Base-by-base conservation (phyloP, 176 grass and related monocot genomes). In the Stipa capillata region DNA sequence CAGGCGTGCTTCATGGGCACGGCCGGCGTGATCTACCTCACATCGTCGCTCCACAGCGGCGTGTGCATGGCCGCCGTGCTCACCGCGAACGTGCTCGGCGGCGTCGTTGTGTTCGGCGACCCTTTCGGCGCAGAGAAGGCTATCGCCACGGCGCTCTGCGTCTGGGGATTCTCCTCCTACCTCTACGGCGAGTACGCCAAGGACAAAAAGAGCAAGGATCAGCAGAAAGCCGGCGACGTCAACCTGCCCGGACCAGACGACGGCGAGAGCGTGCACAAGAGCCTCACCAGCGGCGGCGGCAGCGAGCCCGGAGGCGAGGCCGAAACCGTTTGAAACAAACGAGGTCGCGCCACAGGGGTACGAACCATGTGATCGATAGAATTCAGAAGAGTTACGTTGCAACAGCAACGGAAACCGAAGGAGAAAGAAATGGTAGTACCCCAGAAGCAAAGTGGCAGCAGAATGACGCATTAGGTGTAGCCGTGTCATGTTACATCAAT, bases 1-100 rank as follows among this genome's bases (percentile, higher is more conserved):
- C 96, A 98, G 85, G 74, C 93, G 18, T 93, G 92, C 56, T 98
- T 98, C 84, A 98, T 98, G 96, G 92, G 92, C 71, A 98, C 92
- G 11, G 92, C 92, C 0, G 91, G 94, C 16, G 73, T 97, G 34
- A 87, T 97, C 39, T 97, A 90, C 74, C 74, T 97, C 13, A 90
- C 79, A 4, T 97, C 94, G 54, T 94, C 94, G 18, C 40, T 97
- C 45, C 87, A 97, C 75, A 89, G 94, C 74, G 91, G 91, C 40
- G 77, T 97, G 16, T 97, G 94, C 89, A 94, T 97, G 94, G 65
- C 87, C 6, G 91, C 91, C 27, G 89, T 97, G 79, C 89, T 94
- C 53, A 72, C 73, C 1, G 68, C 85, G 3, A 94, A 97, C 61
- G 91, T 97, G 6, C 54, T 97, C 6, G 91, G 89, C 8, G 95